phyloP scores from a whole-genome alignment of 1,284 basidiomycete species.

The Veloporphyrellus conicus region DNA sequence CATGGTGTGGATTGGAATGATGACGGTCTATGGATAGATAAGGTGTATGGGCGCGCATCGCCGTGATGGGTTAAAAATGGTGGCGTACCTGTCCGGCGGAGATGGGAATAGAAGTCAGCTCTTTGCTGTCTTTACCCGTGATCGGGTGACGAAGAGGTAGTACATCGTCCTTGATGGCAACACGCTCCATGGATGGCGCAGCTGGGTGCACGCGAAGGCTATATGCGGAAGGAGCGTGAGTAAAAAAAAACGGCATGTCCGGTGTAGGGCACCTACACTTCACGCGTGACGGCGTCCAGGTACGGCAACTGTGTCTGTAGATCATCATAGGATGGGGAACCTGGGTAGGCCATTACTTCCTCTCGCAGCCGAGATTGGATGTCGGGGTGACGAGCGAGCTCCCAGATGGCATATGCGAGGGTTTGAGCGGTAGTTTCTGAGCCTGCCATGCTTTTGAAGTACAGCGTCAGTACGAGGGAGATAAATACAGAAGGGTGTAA shows the following conservation, averaged over 20 bases:
- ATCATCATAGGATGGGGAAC: conserved; percentile 7
- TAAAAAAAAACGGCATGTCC: neutral
- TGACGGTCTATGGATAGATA: neutral
- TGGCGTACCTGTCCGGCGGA: conserved; percentile 5
- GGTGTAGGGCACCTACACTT: conserved; percentile 3
- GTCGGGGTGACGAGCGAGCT: conserved; percentile 7
- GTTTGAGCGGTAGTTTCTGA: conserved; percentile 8
- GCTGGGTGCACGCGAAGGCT: conserved; percentile 8
- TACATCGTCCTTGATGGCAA: conserved; percentile 6
- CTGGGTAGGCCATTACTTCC: conserved; percentile 1
- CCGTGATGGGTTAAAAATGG: neutral
- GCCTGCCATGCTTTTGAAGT: conserved; percentile 4
- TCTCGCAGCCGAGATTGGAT: conserved; percentile 7
- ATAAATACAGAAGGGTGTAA: neutral
- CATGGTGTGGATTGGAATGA: conserved; percentile 5
- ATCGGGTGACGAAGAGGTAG: conserved; percentile 8
- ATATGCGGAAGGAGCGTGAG: neutral
- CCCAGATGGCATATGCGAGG: conserved; percentile 8
- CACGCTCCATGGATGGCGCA: conserved; percentile 4
- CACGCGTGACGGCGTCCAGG: conserved; percentile 9
- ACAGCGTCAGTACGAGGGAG: neutral
- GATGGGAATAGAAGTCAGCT: conserved; percentile 4
- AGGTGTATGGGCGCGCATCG: neutral
- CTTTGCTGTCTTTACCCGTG: neutral
- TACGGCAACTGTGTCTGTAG: conserved; percentile 9